A percentile compares a stretch with the other conserved stretches of the same genome.
phyloP scores from a whole-genome alignment of 208 protist genomes.

The Leishmania tarentolae region DNA sequence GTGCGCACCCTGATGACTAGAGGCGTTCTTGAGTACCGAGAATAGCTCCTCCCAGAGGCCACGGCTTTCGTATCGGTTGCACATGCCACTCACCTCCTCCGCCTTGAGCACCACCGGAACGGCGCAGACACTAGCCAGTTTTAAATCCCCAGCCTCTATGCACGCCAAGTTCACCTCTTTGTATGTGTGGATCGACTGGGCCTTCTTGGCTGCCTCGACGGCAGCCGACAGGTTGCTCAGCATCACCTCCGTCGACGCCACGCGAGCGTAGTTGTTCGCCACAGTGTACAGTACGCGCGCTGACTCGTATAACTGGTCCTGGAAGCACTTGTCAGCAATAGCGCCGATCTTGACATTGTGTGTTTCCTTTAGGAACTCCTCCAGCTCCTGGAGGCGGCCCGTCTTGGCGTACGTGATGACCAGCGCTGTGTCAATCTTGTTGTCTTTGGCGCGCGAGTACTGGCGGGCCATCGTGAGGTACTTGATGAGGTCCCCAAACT shows the following conservation, averaged over 20 bases:
- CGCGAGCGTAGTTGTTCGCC: conserved; percentile 95
- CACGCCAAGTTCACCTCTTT: conserved; percentile 98
- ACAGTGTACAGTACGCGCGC: conserved; percentile 98
- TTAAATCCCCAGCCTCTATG: conserved; percentile 98
- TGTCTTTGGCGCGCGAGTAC: conserved; percentile 83
- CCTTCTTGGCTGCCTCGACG: conserved; percentile 99
- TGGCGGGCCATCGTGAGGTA: conserved; percentile 98
- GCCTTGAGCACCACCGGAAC: conserved; percentile 98
- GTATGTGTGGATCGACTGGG: conserved; percentile 96
- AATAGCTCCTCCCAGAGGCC: conserved; percentile 97
- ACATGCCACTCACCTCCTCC: conserved; percentile 97
- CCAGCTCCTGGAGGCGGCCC: conserved; percentile 96
- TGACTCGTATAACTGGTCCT: conserved; percentile 97
- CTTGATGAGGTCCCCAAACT: conserved; percentile 97
- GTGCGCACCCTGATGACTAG: conserved; percentile 96
- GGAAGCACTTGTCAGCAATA: conserved; percentile 98
- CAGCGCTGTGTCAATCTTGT: conserved; percentile 98
- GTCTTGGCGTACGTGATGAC: conserved; percentile 97
- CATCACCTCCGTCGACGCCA: conserved; percentile 97
- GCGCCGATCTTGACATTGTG: conserved; percentile 96
- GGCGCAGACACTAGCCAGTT: conserved; percentile 97
- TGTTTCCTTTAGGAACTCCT: conserved; percentile 98
- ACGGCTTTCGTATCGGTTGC: conserved; percentile 86
- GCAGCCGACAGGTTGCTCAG: conserved; percentile 95
- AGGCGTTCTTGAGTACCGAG: conserved; percentile 94